phyloP scores from a whole-genome alignment of 805 yeast genomes.

The Teunomyces atbi region DNA sequence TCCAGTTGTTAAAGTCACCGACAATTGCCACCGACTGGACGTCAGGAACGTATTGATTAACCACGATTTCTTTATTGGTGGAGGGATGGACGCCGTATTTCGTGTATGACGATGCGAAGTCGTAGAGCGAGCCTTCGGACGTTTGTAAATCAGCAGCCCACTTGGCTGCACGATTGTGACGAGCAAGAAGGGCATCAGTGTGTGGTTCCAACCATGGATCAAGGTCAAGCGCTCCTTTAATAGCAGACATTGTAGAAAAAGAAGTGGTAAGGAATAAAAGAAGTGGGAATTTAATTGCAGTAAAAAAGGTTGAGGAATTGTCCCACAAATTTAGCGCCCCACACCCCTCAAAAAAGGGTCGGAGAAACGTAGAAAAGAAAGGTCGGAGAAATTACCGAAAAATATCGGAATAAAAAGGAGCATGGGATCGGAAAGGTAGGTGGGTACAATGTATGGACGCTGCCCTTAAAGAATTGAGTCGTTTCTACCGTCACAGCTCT shows the following conservation, averaged over 20 bases:
- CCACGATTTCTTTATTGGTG: slow-evolving; percentile 48
- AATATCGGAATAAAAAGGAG: too few relatives aligned
- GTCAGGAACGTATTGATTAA: slow-evolving; percentile 83
- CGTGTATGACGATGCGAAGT: slow-evolving; percentile 76
- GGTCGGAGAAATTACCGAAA: too few relatives aligned
- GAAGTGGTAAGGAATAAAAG: neutral
- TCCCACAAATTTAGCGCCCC: slow-evolving; percentile 4
- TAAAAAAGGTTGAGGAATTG: neutral
- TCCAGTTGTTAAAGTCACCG: slow-evolving; percentile 93
- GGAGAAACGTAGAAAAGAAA: neutral
- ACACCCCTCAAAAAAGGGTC: slow-evolving; percentile 1
- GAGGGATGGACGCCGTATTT: slow-evolving; percentile 74
- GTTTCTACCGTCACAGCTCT: too few relatives aligned
- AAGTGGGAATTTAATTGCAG: too few relatives aligned
- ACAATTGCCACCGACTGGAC: slow-evolving; percentile 73
- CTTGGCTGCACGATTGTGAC: slow-evolving; percentile 63
- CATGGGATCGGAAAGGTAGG: too few relatives aligned
- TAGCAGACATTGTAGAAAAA: slow-evolving; percentile 6
- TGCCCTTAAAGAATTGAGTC: too few relatives aligned
- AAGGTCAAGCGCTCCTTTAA: slow-evolving; percentile 60
- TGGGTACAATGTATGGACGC: too few relatives aligned
- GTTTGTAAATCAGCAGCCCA: slow-evolving; percentile 58
- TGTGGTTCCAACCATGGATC: slow-evolving; percentile 90
- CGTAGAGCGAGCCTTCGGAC: slow-evolving; percentile 54
- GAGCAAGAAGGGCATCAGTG: slow-evolving; percentile 60